Evolutionary conservation across 768 basidiomycete species (phyloP).

Genomic region (Gymnopilus dilepis): DNA sequence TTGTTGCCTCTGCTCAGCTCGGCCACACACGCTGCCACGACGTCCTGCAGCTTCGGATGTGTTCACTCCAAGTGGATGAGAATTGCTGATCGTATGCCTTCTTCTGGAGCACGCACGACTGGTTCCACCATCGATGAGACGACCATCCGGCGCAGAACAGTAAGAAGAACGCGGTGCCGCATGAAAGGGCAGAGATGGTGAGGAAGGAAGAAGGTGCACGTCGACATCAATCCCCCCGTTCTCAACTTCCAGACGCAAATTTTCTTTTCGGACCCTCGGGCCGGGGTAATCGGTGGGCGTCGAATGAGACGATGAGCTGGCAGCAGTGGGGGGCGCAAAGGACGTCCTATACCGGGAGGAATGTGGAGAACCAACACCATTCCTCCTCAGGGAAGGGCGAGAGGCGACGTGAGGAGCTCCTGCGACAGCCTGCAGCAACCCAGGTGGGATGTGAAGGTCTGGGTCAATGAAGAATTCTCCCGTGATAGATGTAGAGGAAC

Average conservation of each 20-base stretch:
- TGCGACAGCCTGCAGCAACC: slow-evolving; percentile 36
- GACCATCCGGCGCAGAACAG: too few species aligned
- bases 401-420: too few species aligned
- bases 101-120: not conserved
- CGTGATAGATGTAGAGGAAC: slow-evolving; percentile 33
- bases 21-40: too few species aligned
- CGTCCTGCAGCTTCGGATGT: too few species aligned
- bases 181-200: not conserved
- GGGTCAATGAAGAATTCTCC: slow-evolving; percentile 48
- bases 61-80: too few species aligned
- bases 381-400: too few species aligned
- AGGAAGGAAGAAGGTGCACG: slow-evolving; percentile 40
- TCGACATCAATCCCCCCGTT: slow-evolving; percentile 48
- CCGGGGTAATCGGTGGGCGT: not conserved
- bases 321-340: too few species aligned
- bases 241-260: slow-evolving; percentile 44
- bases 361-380: too few species aligned
- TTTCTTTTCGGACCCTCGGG: slow-evolving; percentile 30
- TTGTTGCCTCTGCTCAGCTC: not conserved
- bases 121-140: too few species aligned
- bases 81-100: not conserved
- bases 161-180: not conserved
- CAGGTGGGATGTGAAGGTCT: slow-evolving; percentile 41
- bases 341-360: too few species aligned
- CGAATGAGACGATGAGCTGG: slow-evolving; percentile 12